Evolutionary conservation across 768 basidiomycete genomes (phyloP), one percentile per base, ranked within the genome.

Genomic region (Suillus discolor): DNA sequence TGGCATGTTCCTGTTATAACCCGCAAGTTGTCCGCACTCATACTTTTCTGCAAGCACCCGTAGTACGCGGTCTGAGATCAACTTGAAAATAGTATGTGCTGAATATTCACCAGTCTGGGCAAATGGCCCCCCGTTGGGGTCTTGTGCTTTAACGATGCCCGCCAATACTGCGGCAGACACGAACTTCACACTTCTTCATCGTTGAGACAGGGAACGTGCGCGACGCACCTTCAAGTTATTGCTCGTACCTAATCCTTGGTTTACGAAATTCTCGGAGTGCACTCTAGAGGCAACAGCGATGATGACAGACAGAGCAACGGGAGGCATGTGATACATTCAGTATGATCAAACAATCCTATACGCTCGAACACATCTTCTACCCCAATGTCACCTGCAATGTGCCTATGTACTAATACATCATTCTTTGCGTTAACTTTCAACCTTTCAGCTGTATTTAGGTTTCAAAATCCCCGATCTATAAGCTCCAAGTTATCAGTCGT

Each of bases 151-250:
- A 28, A 28, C 25, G 25, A 28, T 28, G 25, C 25, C 25, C 25
- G 2, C 2, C 25, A 28, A 28, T 28, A 28, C 25, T 28, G 25
- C 25, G 25, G 25, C 25, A 28, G 25, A 28, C 25, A 28, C 2
- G 25, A 28, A 28, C 25, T 28, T 28, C 25, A 2, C 25, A 70
- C 61, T 34, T 77, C 41, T 82, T 72, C 62, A 68, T 80, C 54
- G 63, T 81, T 59, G 80, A 82, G 75, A 80, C 80, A 61, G 78
- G 78, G 73, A 75, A 76, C 60, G 74, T 77, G 42, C 53, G 70
- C 66, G 20, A 34, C 9, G 25, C 25, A 16, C 20, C 49, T n/a
- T n/a, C n/a, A n/a, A n/a, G n/a, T 23, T 55, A 34, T 54, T 54
- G 5, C 31, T 36, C 25, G 42, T 15, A 34, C 31, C 34, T 62